Evolutionary conservation across 495 filamentous ascomycete genomes (phyloP), one percentile per base, ranked within the genome.

Genomic region (Annulohypoxylon maeteangense): DNA sequence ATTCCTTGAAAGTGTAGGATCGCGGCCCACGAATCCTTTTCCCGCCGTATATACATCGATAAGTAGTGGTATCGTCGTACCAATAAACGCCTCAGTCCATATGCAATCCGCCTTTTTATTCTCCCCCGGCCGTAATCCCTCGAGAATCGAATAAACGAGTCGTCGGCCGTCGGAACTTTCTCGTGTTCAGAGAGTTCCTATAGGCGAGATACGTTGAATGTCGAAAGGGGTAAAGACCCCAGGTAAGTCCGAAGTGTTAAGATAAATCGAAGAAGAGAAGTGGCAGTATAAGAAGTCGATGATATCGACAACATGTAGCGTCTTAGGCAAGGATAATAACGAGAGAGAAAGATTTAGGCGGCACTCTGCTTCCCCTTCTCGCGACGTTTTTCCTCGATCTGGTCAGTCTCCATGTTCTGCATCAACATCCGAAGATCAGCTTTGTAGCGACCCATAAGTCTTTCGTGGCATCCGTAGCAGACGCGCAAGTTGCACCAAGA

Each of bases 401-500:
- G 48, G 23, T 70, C 66, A 7, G 25, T 7, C 20, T 69, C 62
- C 56, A 74, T 70, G 4, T 74, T 62, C n/a, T 62, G 58, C 65
- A 78, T 72, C 8, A 72, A 44, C n/a, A 44, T 23, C 29, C 40
- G 55, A 8, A 78, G 62, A 22, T 72, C 65, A 16, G 68, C 53
- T 16, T 70, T 63, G 42, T 74, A 72, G n/a, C 53, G 38, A 1
- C 62, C 54, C 34, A 65, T 72, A 4, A 76, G 54, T 51, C 59
- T 55, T 8, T 72, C 71, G 12, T 68, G 60, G 32, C 75, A 78
- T 32, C 65, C 51, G 57, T 59, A 44, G 56, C 75, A 78, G 40
- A 78, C 64, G 20, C 74, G 75, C 47, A 78, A 36, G 54, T 69
- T 74, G 54, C 75, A 78, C 44, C 62, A 72, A 0, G 68, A 63